phyloP scores from a whole-genome alignment of 306 rosid species.

The Vachellia pachyceras region DNA sequence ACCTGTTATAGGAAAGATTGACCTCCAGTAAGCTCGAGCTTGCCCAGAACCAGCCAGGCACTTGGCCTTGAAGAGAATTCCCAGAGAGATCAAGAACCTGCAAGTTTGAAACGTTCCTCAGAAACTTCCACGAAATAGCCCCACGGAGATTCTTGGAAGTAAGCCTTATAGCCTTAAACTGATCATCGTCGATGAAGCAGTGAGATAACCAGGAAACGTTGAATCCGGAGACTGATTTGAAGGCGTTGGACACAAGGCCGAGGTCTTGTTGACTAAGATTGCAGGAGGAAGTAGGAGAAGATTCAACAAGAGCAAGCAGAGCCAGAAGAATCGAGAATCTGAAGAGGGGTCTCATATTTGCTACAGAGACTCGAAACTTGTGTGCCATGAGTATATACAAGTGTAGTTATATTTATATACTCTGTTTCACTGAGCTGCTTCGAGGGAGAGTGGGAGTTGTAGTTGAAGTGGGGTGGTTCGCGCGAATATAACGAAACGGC shows the following conservation, averaged over 20 bases:
- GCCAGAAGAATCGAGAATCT: conserved; percentile 49
- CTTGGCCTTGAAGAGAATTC: conserved; percentile 62
- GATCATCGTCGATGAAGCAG: conserved; percentile 48
- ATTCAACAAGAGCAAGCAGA: conserved; percentile 42
- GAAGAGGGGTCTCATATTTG: conserved; percentile 51
- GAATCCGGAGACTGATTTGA: conserved; percentile 73
- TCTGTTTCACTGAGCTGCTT: neutral
- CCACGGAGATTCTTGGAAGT: conserved; percentile 72
- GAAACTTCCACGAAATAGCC: conserved; percentile 62
- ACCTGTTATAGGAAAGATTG: conserved; percentile 66
- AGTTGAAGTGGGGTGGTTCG: neutral
- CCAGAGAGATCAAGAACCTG: conserved; percentile 67
- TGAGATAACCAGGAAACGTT: conserved; percentile 55
- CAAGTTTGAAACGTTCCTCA: conserved; percentile 59
- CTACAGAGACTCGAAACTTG: neutral
- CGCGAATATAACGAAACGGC: conserved; percentile 23
- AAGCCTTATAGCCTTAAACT: conserved; percentile 52
- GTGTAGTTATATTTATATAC: too few relatives aligned
- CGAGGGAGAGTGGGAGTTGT: neutral
- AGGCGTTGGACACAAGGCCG: conserved; percentile 57
- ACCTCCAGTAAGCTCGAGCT: conserved; percentile 43
- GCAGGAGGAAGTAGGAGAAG: conserved; percentile 48
- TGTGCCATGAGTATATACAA: neutral
- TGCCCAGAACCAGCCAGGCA: conserved; percentile 74
- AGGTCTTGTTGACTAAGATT: conserved; percentile 47